Evolutionary conservation across 257 asterid genomes (phyloP), one percentile per base, ranked within the genome.

Genomic region (Lavandula angustifolia): DNA sequence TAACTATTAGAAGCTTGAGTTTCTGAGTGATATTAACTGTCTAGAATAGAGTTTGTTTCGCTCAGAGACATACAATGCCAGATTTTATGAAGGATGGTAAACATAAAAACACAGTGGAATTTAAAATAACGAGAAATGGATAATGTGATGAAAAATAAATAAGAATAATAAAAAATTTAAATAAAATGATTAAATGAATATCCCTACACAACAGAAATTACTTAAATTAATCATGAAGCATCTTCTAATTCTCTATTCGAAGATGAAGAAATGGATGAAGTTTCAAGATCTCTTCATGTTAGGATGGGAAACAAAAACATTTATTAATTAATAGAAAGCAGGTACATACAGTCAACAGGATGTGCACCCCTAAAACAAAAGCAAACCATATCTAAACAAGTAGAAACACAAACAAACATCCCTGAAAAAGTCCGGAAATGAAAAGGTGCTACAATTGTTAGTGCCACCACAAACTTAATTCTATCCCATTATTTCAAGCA

Each of bases 1-100:
- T 8, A 18, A 31, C 41, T 53, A 55, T 46, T 34, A 47, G 17
- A 67, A 49, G 58, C 56, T 43, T 55, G n/a, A 41, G 18, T 43
- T 43, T 12, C 40, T 33, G 38, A 32, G 12, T 18, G 17, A 46
- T 17, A 40, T 9, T 48, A 9, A 50, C 42, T 9, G 12, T 9
- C 56, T 6, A 14, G 4, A n/a, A 11, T 48, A 44, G 50, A 34
- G 11, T 6, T 18, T 16, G 38, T 64, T 60, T 35, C 13, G 40
- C 29, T 31, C 17, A 32, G 7, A n/a, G 27, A 41, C 32, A 65
- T n/a, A 8, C 8, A 46, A 7, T 32, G 8, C 16, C 43, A 18
- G 11, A 14, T 51, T 14, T 61, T 14, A 46, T 14, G 32, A 61
- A n/a, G 4, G 44, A 7, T 3, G 66, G n/a, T 18, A 1, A 2